Percentiles rank a stretch among this genome's conserved stretches.
Evolutionary conservation across 2,329 filamentous ascomycete species (phyloP).

Genomic region (Podosphaera fusca): DNA sequence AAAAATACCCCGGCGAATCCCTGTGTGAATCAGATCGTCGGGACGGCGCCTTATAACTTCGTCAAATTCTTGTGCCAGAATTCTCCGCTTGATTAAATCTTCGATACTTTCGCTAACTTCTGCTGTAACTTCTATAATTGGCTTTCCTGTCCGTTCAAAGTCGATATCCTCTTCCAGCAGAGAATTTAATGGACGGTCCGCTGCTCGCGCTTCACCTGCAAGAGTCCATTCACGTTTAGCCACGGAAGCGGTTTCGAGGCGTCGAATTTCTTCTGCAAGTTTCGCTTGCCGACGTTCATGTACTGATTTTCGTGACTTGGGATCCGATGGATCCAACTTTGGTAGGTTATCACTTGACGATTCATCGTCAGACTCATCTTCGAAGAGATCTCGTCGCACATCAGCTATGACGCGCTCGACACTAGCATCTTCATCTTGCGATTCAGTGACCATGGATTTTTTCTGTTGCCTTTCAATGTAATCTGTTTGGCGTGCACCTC

Average conservation of each 20-base stretch:
- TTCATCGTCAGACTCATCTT: slow-evolving; percentile 44
- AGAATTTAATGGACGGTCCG: slow-evolving; percentile 70
- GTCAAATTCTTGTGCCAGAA: slow-evolving; percentile 76
- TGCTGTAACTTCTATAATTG: slow-evolving; percentile 77
- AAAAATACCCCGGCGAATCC: slow-evolving; percentile 39
- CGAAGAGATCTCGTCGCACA: slow-evolving; percentile 76
- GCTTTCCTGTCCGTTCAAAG: slow-evolving; percentile 87
- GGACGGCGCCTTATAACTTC: slow-evolving; percentile 68
- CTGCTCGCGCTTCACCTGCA: slow-evolving; percentile 64
- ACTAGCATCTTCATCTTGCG: slow-evolving; percentile 34
- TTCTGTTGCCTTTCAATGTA: slow-evolving; percentile 18
- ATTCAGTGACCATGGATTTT: slow-evolving; percentile 18
- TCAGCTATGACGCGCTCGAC: slow-evolving; percentile 66
- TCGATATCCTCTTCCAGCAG: slow-evolving; percentile 86
- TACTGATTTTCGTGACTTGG: slow-evolving; percentile 52
- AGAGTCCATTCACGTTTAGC: slow-evolving; percentile 82
- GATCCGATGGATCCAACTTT: slow-evolving; percentile 43
- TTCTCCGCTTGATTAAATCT: slow-evolving; percentile 78
- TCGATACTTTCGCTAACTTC: slow-evolving; percentile 84
- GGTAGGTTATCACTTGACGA: slow-evolving; percentile 42
- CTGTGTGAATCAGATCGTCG: slow-evolving; percentile 38
- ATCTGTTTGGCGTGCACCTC: slow-evolving; percentile 22
- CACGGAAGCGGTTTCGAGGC: slow-evolving; percentile 70
- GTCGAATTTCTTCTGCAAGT: slow-evolving; percentile 71
- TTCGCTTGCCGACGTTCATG: slow-evolving; percentile 76